phyloP scores from a whole-genome alignment of 768 basidiomycete species.

The Boletales sp. region DNA sequence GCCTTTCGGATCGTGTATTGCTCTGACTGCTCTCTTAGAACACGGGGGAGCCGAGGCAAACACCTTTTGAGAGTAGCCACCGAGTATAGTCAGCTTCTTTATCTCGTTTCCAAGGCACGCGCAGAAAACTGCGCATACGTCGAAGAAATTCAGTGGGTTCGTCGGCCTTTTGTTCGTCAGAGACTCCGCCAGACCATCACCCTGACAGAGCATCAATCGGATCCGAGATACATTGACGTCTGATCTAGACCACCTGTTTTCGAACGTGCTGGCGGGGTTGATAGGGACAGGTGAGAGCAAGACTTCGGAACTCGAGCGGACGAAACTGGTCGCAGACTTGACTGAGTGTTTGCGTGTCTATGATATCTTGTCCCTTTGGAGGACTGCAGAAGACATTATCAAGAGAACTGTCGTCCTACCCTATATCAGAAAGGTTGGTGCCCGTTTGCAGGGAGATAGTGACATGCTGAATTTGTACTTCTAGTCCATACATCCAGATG shows the following conservation, averaged over 20 bases:
- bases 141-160: slow-evolving; percentile 81
- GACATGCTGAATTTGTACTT: slow-evolving; percentile 1
- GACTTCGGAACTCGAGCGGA: slow-evolving; percentile 59
- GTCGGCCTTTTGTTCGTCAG: slow-evolving; percentile 25
- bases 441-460: neutral
- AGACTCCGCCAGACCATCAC: slow-evolving; percentile 7
- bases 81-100: slow-evolving; percentile 90
- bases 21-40: slow-evolving; percentile 35
- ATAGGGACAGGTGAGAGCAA: slow-evolving; percentile 47
- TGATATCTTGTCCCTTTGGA: slow-evolving; percentile 75
- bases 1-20: neutral
- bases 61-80: slow-evolving; percentile 81
- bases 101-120: slow-evolving; percentile 81
- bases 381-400: slow-evolving; percentile 86
- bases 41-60: slow-evolving; percentile 65
- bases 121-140: slow-evolving; percentile 76
- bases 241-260: slow-evolving; percentile 82
- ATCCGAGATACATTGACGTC: slow-evolving; percentile 82
- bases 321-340: slow-evolving; percentile 60
- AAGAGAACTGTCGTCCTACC: slow-evolving; percentile 64
- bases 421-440: slow-evolving; percentile 71
- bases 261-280: slow-evolving; percentile 52
- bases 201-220: slow-evolving; percentile 68
- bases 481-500: slow-evolving; percentile 73
- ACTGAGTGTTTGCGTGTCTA: slow-evolving; percentile 80